Conservation (phyloP, 2,329 filamentous ascomycete species). For the Trichophyton rubrum region DNA sequence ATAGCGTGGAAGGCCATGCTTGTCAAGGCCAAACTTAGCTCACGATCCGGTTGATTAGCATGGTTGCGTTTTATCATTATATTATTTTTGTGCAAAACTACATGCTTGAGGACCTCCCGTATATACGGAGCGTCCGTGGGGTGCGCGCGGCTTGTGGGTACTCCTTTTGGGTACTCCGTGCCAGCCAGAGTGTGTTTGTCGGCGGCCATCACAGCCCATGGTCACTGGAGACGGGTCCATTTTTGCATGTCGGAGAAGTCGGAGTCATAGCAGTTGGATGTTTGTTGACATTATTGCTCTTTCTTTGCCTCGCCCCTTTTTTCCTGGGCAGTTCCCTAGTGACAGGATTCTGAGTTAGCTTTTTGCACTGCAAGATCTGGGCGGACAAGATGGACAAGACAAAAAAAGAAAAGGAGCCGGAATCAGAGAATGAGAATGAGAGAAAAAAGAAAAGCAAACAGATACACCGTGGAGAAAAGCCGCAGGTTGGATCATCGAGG, state of each 20-base stretch:
- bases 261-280: no score
- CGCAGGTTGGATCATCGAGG: neutral
- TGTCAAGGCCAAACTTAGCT: slow-evolving; percentile 1
- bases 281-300: neutral
- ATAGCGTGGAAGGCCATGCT: neutral
- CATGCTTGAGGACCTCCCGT: neutral
- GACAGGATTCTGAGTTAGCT: neutral
- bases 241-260: no score
- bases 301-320: neutral
- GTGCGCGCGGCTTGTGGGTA: slow-evolving; percentile 1
- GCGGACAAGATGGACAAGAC: neutral
- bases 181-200: neutral
- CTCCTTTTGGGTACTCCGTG: neutral
- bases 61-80: neutral
- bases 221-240: no score
- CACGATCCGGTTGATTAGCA: slow-evolving; percentile 1
- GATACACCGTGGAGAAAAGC: neutral
- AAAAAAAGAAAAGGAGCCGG: neutral
- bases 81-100: neutral
- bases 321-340: no score
- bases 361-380: neutral
- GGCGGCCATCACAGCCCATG: neutral
- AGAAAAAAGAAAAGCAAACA: neutral
- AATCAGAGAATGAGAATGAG: neutral
- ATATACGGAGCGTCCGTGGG: neutral